Evolutionary conservation across 805 yeast genomes (phyloP), one percentile per base, ranked within the genome.

Genomic region (Schwanniomyces vanrijiae): DNA sequence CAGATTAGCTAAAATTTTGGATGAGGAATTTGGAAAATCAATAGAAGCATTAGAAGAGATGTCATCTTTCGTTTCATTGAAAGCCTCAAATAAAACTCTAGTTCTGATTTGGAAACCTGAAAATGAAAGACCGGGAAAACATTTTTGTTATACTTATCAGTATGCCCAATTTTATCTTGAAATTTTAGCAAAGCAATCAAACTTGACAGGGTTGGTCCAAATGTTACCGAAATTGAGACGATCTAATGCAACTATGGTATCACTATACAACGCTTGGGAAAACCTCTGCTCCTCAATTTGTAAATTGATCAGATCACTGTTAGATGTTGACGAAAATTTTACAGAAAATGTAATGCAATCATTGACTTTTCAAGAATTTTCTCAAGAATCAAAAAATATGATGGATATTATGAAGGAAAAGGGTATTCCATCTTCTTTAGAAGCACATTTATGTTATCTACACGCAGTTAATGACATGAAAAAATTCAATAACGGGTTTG

Each of bases 81-180:
- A 83, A 54, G 74, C 90, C 0, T 76, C 80, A 2, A 81, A 82
- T 37, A 87, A 90, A 58, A 81, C 85, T 9, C 75, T 94, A 33
- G 81, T 91, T 1, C 86, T 82, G 53, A 88, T 94, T 47, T 94
- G 99, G 98, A 90, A 90, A 55, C 96, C 97, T 0, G 96, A 90
- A 41, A 64, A 75, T 55, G 99, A 95, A 62, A 68, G 95, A 18
- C 94, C 97, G 0, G 99, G 99, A 0, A 89, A 88, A 55, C 97
- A 92, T 65, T 92, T 90, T 61, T 82, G 81, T 9, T 90, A 86
- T 65, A 84, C 86, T 26, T 77, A 74, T 52, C 81, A 83, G 45
- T 92, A 94, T 59, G 78, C 88, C 19, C 62, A 69, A 40, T 86
- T 84, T 58, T 84, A 76, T 55, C 76, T 86, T 40, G 78, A 77